These are phyloP conservation scores for Hippophae tibetana DNA, from an alignment of 306 rosid genomes.

Conservation along the genomic window DNA sequence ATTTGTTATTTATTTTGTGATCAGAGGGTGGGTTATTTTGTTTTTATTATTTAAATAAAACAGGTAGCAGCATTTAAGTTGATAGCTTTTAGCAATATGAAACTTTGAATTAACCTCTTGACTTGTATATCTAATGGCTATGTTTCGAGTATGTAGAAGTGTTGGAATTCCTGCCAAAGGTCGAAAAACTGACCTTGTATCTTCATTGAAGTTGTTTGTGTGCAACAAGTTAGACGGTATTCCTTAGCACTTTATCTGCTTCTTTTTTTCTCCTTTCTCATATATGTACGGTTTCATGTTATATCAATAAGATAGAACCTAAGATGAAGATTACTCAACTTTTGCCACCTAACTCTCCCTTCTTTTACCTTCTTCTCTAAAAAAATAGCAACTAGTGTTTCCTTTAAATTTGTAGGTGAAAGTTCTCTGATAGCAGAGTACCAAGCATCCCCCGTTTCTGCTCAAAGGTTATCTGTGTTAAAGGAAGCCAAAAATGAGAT, in stretches of 20 bases:
- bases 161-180: conserved; percentile 66
- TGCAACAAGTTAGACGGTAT: conserved; percentile 49
- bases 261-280: background rate
- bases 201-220: conserved; percentile 58
- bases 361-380: background rate
- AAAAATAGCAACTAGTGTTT: conserved; percentile 16
- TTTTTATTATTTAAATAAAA: too few relatives aligned
- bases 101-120: background rate
- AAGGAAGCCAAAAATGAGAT: conserved; percentile 19
- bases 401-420: conserved; percentile 39
- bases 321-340: background rate
- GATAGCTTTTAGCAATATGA: conserved; percentile 1
- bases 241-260: background rate
- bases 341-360: background rate
- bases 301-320: background rate
- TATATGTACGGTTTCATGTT: background rate
- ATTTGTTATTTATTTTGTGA: background rate
- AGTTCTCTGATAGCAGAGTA: conserved; percentile 29
- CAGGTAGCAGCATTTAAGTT: background rate
- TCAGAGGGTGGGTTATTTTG: background rate
- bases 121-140: conserved; percentile 4
- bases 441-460: conserved; percentile 23
- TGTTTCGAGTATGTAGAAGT: conserved; percentile 44
- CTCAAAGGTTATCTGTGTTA: conserved; percentile 25
- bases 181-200: conserved; percentile 62